Evolutionary conservation across 306 rosid genomes (phyloP), one percentile per base, ranked within the genome.

Genomic region (Senna tora): DNA sequence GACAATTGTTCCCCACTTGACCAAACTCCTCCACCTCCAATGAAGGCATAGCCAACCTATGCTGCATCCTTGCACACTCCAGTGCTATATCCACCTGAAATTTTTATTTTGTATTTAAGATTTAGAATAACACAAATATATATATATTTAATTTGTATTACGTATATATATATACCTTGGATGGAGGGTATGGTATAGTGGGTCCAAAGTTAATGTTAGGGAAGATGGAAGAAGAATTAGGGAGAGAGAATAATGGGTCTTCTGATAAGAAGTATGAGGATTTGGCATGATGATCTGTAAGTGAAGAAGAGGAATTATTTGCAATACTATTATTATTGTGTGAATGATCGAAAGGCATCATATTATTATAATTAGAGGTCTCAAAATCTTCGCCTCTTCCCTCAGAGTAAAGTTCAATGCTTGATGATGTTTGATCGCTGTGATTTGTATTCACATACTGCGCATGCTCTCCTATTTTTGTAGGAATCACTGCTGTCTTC

Each of bases 11-110:
- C 33, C 86, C 86, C 22, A 76, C 79, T 62, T 82, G 91, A 74
- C 91, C 86, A 55, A 86, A 89, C 36, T 86, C 96, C 71, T 84
- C 84, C 72, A 85, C 82, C 72, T 87, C 93, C 74, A 90, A 80
- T 0, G 97, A 88, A 36, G 98, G 97, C 84, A 88, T 82, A 45
- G 90, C n/a, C 73, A 89, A 85, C 71, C 96, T 84, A 57, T 89
- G 97, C 66, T 91, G 95, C 86, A 94, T 76, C 89, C 99, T 89
- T 81, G 99, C 97, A 77, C 96, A 94, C 80, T 94, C 96, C 52
- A 94, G 75, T 42, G 97, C 96, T 77, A 88, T 78, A 77, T 94
- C 95, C 43, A 94, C 96, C 99, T 94, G 43, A 46, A 61, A 73
- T 78, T 49, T n/a, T n/a, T n/a, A n/a, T n/a, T n/a, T n/a, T n/a